A percentile compares a stretch with the other conserved stretches of the same genome.
Evolutionary conservation across 1,284 basidiomycete genomes (phyloP).

Genomic region (Puccinia hordei): DNA sequence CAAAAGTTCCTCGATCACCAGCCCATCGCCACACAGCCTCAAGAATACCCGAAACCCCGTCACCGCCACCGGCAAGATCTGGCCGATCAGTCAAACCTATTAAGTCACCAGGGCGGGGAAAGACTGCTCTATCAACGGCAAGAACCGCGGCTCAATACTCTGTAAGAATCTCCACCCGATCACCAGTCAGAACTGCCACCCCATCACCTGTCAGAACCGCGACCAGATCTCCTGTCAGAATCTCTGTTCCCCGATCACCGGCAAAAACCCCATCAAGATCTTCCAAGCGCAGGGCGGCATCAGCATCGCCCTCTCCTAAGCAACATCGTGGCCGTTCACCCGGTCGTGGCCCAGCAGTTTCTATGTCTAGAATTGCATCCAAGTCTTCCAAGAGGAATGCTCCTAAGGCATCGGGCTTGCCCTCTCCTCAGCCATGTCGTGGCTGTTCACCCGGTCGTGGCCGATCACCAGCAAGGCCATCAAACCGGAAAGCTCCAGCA

Average conservation of each 20-base stretch:
- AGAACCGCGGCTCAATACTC: not conserved
- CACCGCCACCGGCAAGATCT: not conserved
- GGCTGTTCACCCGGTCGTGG: constrained; percentile 11
- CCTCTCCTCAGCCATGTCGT: not conserved
- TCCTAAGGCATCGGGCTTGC: not conserved
- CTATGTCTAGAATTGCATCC: not conserved
- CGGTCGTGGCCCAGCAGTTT: not conserved
- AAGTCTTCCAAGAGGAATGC: not conserved
- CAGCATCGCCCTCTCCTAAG: constrained; percentile 9
- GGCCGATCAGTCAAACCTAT: too few species aligned
- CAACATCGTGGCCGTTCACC: not conserved
- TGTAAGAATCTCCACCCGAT: not conserved
- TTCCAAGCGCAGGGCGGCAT: constrained; percentile 1
- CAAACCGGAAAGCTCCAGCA: not conserved
- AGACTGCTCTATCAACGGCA: not conserved
- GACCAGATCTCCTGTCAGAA: not conserved
- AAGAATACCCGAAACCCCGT: not conserved
- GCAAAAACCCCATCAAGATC: not conserved
- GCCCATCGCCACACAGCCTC: not conserved
- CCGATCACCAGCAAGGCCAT: constrained; percentile 11
- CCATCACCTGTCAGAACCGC: not conserved
- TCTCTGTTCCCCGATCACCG: not conserved
- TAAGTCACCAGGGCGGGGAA: not conserved
- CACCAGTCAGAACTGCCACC: not conserved
- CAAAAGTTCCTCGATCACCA: not conserved